Conservation (phyloP, 2,329 filamentous ascomycete species). For the Phaeosphaeria sp. region DNA sequence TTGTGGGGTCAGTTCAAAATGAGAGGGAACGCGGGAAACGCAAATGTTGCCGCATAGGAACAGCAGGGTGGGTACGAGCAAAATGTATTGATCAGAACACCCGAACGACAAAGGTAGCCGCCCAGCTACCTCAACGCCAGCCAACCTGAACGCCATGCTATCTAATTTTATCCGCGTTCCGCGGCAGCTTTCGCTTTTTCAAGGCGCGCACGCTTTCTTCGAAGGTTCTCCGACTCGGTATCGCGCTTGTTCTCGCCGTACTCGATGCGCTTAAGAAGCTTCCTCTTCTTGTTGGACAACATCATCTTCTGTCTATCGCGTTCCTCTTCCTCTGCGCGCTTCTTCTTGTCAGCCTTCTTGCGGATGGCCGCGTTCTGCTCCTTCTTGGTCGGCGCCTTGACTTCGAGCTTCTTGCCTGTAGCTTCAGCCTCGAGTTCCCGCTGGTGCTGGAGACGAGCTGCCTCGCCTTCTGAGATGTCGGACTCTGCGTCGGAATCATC, state of each 20-base stretch:
- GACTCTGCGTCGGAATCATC: slow-evolving; percentile 54
- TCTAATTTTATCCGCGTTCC: slow-evolving; percentile 30
- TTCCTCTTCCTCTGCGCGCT: slow-evolving; percentile 78
- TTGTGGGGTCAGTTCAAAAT: neutral
- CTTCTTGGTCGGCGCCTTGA: slow-evolving; percentile 51
- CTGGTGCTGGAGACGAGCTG: slow-evolving; percentile 75
- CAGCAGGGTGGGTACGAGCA: neutral
- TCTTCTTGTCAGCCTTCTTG: slow-evolving; percentile 68
- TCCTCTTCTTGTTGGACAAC: slow-evolving; percentile 97
- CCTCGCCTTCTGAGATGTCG: slow-evolving; percentile 62
- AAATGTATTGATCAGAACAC: slow-evolving; percentile 1
- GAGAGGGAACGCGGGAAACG: neutral
- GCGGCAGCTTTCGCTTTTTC: slow-evolving; percentile 63
- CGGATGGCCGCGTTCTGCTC: slow-evolving; percentile 72
- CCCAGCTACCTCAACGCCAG: slow-evolving; percentile 17
- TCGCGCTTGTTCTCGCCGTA: slow-evolving; percentile 95
- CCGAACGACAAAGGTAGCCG: slow-evolving; percentile 8
- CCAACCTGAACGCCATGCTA: slow-evolving; percentile 18
- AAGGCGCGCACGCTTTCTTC: slow-evolving; percentile 87
- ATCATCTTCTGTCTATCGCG: slow-evolving; percentile 95
- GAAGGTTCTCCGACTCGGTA: slow-evolving; percentile 83
- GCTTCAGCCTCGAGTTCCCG: slow-evolving; percentile 92
- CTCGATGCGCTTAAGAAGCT: slow-evolving; percentile 96
- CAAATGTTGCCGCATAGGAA: neutral
- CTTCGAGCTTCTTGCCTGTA: slow-evolving; percentile 65